Base-by-base conservation (phyloP, 2,329 filamentous ascomycete genomes). In the Fusarium foetens region DNA sequence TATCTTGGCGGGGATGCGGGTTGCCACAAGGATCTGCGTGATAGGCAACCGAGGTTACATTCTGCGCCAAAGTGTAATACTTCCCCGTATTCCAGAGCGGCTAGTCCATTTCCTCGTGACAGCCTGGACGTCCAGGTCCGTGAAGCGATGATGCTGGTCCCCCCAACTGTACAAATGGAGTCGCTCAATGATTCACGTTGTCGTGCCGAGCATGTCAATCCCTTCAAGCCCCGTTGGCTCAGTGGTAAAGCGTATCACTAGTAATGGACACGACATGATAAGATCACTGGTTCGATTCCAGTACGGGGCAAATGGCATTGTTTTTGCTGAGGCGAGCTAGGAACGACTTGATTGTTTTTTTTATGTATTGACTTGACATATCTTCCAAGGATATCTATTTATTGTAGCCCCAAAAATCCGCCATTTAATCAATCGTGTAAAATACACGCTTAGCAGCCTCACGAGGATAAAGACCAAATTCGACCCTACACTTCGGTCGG, bases 241-340 rank as follows among this genome's bases (percentile, higher is more conserved):
- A 49, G 46, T 49, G 46, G 46, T 49, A 49, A 49, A 49, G 46
- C 46, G 46, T 49, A 49, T 49, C 46, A 49, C 46, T 49, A 49
- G 46, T 49, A 49, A 4, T 19, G 6, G 11, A 49, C 46, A 51
- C 29, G 46, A 35, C 29, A 51, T 51, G 46, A 51, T 51, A 51
- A 35, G 46, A 51, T 51, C 46, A 33, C 46, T 51, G 46, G 46
- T 51, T 51, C 46, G 29, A 33, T 51, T 51, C 29, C 46, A 51
- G 46, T 51, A 51, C 46, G 29, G 46, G 46, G 46, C 46, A 51
- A 33, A 4, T 14, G 2, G 4, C 4, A 33, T 25, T 14, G 5
- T 4, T 49, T 49, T 49, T 49, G 46, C 6, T 5, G 2, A 49
- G 11, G 14, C 4, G 6, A 8, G 2, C 16, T 33, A 3, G 8